These are phyloP conservation scores for Wickerhamomyces subpelliculosus DNA, from an alignment of 805 yeast species.

Conservation along the genomic window DNA sequence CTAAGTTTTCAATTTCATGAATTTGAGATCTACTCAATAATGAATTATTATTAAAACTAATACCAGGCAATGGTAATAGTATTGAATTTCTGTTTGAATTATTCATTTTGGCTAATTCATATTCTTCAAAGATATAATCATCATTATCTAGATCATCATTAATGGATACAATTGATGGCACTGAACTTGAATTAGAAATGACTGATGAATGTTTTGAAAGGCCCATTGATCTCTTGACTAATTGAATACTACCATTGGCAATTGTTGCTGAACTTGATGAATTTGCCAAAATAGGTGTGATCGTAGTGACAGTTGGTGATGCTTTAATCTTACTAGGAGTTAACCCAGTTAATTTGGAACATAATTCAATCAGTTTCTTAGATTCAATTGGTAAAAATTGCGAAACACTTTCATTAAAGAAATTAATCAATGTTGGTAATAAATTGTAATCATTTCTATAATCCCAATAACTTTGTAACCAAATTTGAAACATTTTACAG, in stretches of 20 bases:
- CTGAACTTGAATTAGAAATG: slow-evolving; percentile 31
- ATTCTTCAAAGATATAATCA: slow-evolving; percentile 49
- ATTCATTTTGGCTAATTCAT: slow-evolving; percentile 43
- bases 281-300: slow-evolving; percentile 3
- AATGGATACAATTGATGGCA: slow-evolving; percentile 24
- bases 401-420: slow-evolving; percentile 74
- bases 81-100: slow-evolving; percentile 36
- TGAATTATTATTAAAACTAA: slow-evolving; percentile 17
- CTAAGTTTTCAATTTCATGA: slow-evolving; percentile 37
- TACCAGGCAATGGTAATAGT: slow-evolving; percentile 18
- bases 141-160: slow-evolving; percentile 23
- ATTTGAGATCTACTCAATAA: slow-evolving; percentile 22
- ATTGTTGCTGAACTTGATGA: slow-evolving; percentile 1
- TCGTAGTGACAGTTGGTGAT: slow-evolving; percentile 7
- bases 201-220: slow-evolving; percentile 21
- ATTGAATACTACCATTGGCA: slow-evolving; percentile 30
- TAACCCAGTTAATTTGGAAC: slow-evolving; percentile 50
- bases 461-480: slow-evolving; percentile 92
- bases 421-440: slow-evolving; percentile 65
- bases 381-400: slow-evolving; percentile 57
- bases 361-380: slow-evolving; percentile 51
- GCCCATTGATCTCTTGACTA: slow-evolving; percentile 44
- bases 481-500: slow-evolving; percentile 61
- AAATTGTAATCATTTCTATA: slow-evolving; percentile 50
- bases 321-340: slow-evolving; percentile 41